These are phyloP conservation scores for Elasticomyces elasticus DNA, from an alignment of 495 filamentous ascomycete species.

Conservation along the genomic window DNA sequence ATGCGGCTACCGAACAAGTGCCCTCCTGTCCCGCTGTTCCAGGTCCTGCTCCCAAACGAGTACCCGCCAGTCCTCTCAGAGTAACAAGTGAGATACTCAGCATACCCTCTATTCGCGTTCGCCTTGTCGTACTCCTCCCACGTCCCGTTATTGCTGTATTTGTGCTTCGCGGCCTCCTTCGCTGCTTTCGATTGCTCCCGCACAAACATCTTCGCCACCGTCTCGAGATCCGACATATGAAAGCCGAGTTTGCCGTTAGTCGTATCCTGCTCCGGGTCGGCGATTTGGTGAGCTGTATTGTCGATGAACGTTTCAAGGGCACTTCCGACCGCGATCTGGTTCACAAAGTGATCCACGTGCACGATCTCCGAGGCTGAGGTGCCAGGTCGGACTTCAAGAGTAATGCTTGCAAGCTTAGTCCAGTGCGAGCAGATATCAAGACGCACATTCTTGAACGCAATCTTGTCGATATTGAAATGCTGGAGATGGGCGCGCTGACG, in stretches of 20 bases:
- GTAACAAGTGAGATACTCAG: too few relatives aligned
- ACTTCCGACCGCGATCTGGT: background rate
- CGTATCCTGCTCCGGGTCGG: background rate
- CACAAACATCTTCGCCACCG: background rate
- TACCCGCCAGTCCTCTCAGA: too few relatives aligned
- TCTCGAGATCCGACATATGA: background rate
- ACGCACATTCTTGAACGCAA: background rate
- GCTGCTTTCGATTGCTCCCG: background rate
- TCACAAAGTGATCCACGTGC: background rate
- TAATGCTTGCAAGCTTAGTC: background rate
- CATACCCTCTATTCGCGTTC: too few relatives aligned
- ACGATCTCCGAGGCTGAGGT: too few relatives aligned
- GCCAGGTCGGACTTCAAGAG: background rate
- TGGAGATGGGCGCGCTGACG: background rate
- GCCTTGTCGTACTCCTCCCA: too few relatives aligned
- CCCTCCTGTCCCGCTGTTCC: too few relatives aligned
- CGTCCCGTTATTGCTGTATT: too few relatives aligned
- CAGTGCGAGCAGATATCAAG: conserved; percentile 15
- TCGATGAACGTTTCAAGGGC: background rate
- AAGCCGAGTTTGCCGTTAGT: background rate
- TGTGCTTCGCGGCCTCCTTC: background rate
- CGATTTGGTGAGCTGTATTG: background rate
- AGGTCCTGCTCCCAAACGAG: too few relatives aligned
- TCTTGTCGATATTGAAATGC: background rate
- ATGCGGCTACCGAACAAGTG: too few relatives aligned